Conservation (phyloP, 139 green algal genomes). For the Zygnema cylindricum region DNA sequence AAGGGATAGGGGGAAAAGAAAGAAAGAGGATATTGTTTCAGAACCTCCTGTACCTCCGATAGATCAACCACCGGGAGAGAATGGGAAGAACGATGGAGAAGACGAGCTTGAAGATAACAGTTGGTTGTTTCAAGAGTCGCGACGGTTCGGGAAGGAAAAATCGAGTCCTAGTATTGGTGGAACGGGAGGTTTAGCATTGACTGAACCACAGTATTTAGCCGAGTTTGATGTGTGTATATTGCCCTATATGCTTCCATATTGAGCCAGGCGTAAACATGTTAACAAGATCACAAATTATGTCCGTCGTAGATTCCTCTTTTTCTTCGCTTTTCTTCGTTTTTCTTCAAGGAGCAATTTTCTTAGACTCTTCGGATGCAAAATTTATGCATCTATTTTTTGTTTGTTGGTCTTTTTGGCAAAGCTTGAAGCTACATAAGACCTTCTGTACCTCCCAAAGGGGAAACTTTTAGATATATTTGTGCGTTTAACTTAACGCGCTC, state of each 20-base stretch:
- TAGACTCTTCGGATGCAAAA: no score
- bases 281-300: neutral
- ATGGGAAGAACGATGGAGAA: neutral
- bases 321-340: no score
- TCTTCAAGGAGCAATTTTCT: no score
- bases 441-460: no score
- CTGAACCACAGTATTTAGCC: neutral
- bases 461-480: no score
- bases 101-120: neutral
- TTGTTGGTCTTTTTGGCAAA: no score
- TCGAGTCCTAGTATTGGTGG: neutral
- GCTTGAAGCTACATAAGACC: no score
- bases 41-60: no score
- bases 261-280: neutral
- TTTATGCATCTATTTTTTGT: no score
- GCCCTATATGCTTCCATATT: neutral
- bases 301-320: no score
- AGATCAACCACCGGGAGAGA: neutral
- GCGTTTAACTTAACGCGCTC: no score
- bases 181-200: neutral
- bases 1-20: neutral
- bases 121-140: neutral
- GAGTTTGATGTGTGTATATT: neutral
- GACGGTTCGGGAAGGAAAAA: neutral
- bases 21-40: neutral